phyloP scores from a whole-genome alignment of 768 basidiomycete genomes.

The Hirschioporus abietinus region DNA sequence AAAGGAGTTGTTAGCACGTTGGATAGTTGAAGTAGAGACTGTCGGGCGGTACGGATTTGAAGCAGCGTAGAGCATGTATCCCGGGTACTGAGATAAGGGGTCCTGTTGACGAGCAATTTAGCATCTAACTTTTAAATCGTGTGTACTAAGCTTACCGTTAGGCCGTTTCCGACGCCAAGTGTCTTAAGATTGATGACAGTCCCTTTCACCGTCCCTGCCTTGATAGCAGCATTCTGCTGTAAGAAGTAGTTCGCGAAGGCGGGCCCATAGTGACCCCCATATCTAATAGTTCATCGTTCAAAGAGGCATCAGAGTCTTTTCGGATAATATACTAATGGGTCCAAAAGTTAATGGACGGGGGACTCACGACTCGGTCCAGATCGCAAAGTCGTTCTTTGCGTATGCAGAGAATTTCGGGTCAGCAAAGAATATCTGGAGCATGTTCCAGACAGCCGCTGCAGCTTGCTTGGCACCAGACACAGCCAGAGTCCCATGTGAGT shows the following conservation, averaged over 20 bases:
- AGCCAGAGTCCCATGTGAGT: constrained; percentile 47
- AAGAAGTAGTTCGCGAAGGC: constrained; percentile 43
- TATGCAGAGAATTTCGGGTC: constrained; percentile 50
- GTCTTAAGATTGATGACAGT: constrained; percentile 52
- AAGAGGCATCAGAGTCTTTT: constrained; percentile 12
- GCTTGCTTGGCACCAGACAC: constrained; percentile 50
- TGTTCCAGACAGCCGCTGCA: constrained; percentile 53
- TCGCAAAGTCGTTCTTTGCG: constrained; percentile 39
- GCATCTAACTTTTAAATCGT: neutral
- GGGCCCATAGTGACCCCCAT: constrained; percentile 36
- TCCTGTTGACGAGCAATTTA: constrained; percentile 11
- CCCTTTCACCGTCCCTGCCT: constrained; percentile 38
- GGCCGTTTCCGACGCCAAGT: constrained; percentile 58
- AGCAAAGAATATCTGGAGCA: constrained; percentile 57
- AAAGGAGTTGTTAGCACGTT: constrained; percentile 39
- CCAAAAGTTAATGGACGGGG: neutral
- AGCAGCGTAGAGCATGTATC: constrained; percentile 49
- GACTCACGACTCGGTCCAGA: constrained; percentile 59
- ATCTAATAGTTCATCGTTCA: constrained; percentile 15
- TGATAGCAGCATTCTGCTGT: constrained; percentile 52
- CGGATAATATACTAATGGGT: neutral
- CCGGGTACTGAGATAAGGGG: constrained; percentile 48
- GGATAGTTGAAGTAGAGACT: constrained; percentile 37
- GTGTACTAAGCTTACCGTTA: constrained; percentile 39
- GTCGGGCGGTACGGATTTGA: constrained; percentile 54